Base-by-base conservation (phyloP, 306 rosid genomes). In the Pachyrhizus erosus region DNA sequence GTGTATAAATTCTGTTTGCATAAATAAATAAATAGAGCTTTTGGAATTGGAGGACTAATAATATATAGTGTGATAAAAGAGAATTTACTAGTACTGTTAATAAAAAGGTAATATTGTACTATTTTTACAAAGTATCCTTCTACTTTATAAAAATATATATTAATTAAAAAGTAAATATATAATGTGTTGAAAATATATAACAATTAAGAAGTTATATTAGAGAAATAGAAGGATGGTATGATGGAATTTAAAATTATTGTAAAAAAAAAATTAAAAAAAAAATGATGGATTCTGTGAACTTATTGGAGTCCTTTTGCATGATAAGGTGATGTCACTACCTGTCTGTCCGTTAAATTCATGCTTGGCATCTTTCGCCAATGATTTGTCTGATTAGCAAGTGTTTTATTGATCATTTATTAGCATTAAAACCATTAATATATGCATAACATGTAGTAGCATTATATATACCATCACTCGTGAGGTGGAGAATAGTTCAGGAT, bases 401-500 rank as follows among this genome's bases (percentile, higher is more conserved):
- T 42, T 62, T 52, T 15, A 61, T 24, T 43, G 24, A 12, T 26
- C 67, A 68, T 26, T 80, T 64, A 62, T 65, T 64, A 43, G 5
- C n/a, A 62, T 57, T 17, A 37, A 81, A 62, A 37, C 8, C 20
- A 54, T 69, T 55, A 24, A 33, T 58, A 45, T 57, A 11, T 75
- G 55, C 65, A 57, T 64, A 42, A 71, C 11, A 76, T 57, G 70
- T 20, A 55, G 20, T 55, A 42, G 48, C 48, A 42, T 42, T 42
- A 42, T 45, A 52, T 54, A 52, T 27, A 51, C 42, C 29, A 73
- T 70, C 51, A 39, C 80, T 75, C 20, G 72, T 64, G 18, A 81
- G 81, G 42, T 72, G 43, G 64, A 75, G 76, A 21, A 52, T 10
- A 68, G 81, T 70, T 73, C 71, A 51, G 52, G 60, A 14, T 76